phyloP scores from a whole-genome alignment of 148 eudicot genomes.

The Rhododendron simsii region DNA sequence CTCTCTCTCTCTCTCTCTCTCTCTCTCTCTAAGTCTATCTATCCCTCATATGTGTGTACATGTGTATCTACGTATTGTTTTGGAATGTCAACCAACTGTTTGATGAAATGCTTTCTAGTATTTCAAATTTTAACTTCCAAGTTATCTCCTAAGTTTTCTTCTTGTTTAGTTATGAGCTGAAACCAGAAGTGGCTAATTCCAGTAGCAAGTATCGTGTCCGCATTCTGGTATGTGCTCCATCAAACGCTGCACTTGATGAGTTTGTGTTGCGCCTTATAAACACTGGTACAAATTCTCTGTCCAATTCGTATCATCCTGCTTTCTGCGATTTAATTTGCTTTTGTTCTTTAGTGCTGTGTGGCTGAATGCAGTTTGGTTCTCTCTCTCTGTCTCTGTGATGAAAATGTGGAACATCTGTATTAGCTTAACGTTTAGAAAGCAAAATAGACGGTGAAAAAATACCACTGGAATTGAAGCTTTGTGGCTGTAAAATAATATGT shows the following conservation, averaged over 20 bases:
- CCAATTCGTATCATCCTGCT: not conserved
- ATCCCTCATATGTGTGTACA: too few species aligned
- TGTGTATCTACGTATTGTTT: too few species aligned
- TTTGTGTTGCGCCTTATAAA: conserved; percentile 76
- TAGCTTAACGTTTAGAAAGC: not conserved
- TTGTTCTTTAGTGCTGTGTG: not conserved
- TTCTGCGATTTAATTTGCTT: not conserved
- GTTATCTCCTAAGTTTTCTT: too few species aligned
- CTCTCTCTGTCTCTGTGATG: too few species aligned
- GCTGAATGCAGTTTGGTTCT: not conserved
- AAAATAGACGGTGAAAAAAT: not conserved
- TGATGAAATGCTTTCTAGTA: not conserved
- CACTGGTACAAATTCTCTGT: conserved; percentile 45
- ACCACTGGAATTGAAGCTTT: not conserved
- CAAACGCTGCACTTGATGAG: conserved; percentile 98
- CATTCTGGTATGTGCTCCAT: conserved; percentile 95
- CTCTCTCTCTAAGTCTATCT: too few species aligned
- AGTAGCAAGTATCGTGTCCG: conserved; percentile 90
- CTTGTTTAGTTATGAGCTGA: conserved; percentile 18
- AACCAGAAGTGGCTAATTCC: conserved; percentile 88
- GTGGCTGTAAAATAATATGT: not conserved
- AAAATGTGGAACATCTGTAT: not conserved
- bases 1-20: too few species aligned
- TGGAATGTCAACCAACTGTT: not conserved
- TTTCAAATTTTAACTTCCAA: not conserved